phyloP scores from a whole-genome alignment of 768 basidiomycete genomes.

The Leccinum obscurum region DNA sequence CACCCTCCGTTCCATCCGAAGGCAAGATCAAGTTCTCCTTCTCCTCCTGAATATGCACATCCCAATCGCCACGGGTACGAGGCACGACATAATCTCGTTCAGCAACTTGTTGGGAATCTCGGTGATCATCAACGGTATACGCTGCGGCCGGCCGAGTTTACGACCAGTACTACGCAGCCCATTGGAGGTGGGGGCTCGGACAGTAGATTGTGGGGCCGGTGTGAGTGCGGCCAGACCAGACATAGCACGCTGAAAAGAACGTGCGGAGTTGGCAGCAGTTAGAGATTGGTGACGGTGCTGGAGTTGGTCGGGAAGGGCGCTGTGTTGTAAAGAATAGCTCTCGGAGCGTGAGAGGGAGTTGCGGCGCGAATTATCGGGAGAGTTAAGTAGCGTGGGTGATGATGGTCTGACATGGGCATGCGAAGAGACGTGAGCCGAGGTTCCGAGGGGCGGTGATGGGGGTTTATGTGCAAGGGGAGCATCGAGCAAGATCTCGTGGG shows the following conservation, averaged over 20 bases:
- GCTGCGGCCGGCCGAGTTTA: slow-evolving; percentile 36
- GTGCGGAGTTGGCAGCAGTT: slow-evolving; percentile 28
- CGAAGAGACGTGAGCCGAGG: slow-evolving; percentile 19
- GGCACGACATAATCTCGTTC: slow-evolving; percentile 36
- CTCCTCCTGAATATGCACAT: slow-evolving; percentile 35
- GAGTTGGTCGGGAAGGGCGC: slow-evolving; percentile 30
- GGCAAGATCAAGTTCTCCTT: slow-evolving; percentile 40
- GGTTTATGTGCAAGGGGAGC: slow-evolving; percentile 25
- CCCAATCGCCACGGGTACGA: slow-evolving; percentile 33
- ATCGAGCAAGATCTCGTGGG: slow-evolving; percentile 34
- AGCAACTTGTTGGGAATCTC: slow-evolving; percentile 31
- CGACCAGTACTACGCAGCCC: slow-evolving; percentile 37
- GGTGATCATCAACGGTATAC: slow-evolving; percentile 38
- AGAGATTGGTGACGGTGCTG: slow-evolving; percentile 31
- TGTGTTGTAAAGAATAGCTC: slow-evolving; percentile 50
- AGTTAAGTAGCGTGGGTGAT: slow-evolving; percentile 38
- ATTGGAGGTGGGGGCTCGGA: slow-evolving; percentile 32
- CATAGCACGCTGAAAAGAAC: slow-evolving; percentile 66
- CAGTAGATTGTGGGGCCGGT: slow-evolving; percentile 29
- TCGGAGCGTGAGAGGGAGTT: slow-evolving; percentile 66
- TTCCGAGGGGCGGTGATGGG: slow-evolving; percentile 26
- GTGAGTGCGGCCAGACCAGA: slow-evolving; percentile 54
- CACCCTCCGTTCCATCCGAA: slow-evolving; percentile 25
- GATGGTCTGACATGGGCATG: slow-evolving; percentile 28
- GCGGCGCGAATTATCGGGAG: slow-evolving; percentile 42